A percentile compares a stretch with the other conserved stretches of the same genome.
These are phyloP conservation scores for Pichia paraexigua DNA, from an alignment of 805 yeast species.

Conservation along the genomic window DNA sequence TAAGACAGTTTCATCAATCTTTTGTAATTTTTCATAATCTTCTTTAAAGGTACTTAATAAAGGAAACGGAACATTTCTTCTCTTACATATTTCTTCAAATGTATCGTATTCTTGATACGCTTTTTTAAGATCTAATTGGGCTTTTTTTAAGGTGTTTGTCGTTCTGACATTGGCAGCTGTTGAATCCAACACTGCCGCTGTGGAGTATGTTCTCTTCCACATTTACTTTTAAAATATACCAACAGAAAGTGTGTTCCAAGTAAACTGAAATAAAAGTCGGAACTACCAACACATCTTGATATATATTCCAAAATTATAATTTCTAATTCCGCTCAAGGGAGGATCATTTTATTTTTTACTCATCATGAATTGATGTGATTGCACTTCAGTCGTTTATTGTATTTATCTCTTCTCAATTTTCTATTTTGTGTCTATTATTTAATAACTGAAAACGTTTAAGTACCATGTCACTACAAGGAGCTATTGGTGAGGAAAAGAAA, in stretches of 20 bases:
- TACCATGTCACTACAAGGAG: conserved; percentile 28
- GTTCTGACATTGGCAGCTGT: conserved; percentile 11
- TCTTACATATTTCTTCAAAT: conserved; percentile 24
- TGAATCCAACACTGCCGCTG: background rate
- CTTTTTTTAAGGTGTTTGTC: conserved; percentile 26
- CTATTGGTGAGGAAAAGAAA: conserved; percentile 27
- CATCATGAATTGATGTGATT: background rate
- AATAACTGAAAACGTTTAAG: background rate
- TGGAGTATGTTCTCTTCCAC: background rate
- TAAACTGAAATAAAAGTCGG: too few species aligned
- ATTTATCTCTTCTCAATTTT: too few species aligned
- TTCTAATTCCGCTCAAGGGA: background rate
- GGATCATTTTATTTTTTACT: background rate
- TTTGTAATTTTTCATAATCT: conserved; percentile 13
- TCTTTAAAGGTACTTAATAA: conserved; percentile 16
- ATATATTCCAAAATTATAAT: background rate
- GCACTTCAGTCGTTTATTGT: background rate
- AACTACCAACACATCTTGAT: background rate
- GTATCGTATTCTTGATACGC: conserved; percentile 23
- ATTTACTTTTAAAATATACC: background rate
- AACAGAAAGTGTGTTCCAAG: background rate
- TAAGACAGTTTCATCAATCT: conserved; percentile 10
- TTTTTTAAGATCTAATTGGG: conserved; percentile 30
- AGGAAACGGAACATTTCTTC: conserved; percentile 28
- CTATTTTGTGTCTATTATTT: too few species aligned